Evolutionary conservation across 257 asterid species (phyloP).

Genomic region (Handroanthus guayacan): DNA sequence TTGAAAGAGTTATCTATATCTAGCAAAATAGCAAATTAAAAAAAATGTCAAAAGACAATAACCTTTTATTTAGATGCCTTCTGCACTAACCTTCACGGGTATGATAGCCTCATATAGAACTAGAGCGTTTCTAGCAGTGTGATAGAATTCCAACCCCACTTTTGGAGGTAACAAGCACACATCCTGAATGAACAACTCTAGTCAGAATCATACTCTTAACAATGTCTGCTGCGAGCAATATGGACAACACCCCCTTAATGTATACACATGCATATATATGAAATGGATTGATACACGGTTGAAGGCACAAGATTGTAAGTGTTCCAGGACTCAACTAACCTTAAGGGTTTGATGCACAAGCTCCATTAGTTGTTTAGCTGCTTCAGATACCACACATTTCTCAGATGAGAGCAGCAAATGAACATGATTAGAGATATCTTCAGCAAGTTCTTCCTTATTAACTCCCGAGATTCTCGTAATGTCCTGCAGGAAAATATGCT

Average conservation of each 20-base stretch:
- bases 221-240: neutral
- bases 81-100: constrained; percentile 86
- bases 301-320: neutral
- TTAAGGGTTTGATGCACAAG: constrained; percentile 84
- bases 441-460: constrained; percentile 50
- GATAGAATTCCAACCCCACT: constrained; percentile 88
- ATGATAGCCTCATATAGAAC: constrained; percentile 89
- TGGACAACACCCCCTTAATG: no score
- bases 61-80: constrained; percentile 17
- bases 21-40: constrained; percentile 24
- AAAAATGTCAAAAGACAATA: constrained; percentile 12
- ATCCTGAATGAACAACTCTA: constrained; percentile 61
- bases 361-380: constrained; percentile 81
- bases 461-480: constrained; percentile 41
- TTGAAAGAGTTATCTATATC: constrained; percentile 14
- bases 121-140: constrained; percentile 82
- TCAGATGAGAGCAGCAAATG: constrained; percentile 83
- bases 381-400: constrained; percentile 79
- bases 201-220: constrained; percentile 32
- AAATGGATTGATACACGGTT: neutral
- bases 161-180: constrained; percentile 85
- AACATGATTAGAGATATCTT: constrained; percentile 48
- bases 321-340: constrained; percentile 52
- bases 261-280: no score
- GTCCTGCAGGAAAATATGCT: constrained; percentile 51